Percentiles rank a stretch among this genome's conserved stretches.
These are phyloP conservation scores for Geotrichum cucujoidarum DNA, from an alignment of 1,139 yeast genomes.

Conservation along the genomic window DNA sequence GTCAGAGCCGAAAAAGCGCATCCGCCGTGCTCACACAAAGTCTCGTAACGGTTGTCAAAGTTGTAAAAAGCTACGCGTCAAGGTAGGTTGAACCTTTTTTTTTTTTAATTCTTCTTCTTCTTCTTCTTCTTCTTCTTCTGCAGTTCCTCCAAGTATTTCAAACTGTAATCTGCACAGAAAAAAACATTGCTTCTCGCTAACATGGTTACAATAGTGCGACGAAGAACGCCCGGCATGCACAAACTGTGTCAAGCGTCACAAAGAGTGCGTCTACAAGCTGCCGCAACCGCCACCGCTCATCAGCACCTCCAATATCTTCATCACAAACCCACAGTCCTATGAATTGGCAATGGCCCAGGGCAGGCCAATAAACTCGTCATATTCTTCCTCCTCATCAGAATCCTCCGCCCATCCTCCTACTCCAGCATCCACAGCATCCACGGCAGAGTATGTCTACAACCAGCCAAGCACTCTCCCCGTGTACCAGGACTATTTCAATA, in stretches of 20 bases:
- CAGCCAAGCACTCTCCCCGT: background rate
- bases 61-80: conserved; percentile 11
- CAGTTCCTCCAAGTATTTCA: background rate
- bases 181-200: background rate
- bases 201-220: conserved; percentile 6
- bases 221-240: conserved; percentile 14
- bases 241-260: conserved; percentile 13
- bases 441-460: background rate
- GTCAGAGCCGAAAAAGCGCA: conserved; percentile 7
- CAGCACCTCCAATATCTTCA: conserved; percentile 12
- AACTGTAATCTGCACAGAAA: background rate
- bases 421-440: conserved; percentile 1
- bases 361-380: conserved; percentile 8
- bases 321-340: conserved; percentile 15
- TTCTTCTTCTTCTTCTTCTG: background rate
- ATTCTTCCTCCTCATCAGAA: background rate
- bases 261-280: conserved; percentile 11
- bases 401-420: background rate
- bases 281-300: conserved; percentile 14
- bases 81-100: background rate
- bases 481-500: background rate
- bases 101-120: background rate
- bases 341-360: conserved; percentile 14
- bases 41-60: conserved; percentile 15
- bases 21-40: conserved; percentile 14